A percentile compares a stretch with the other conserved stretches of the same genome.
Conservation (phyloP, 2,329 filamentous ascomycete species). For the Colletotrichum eremochloae region DNA sequence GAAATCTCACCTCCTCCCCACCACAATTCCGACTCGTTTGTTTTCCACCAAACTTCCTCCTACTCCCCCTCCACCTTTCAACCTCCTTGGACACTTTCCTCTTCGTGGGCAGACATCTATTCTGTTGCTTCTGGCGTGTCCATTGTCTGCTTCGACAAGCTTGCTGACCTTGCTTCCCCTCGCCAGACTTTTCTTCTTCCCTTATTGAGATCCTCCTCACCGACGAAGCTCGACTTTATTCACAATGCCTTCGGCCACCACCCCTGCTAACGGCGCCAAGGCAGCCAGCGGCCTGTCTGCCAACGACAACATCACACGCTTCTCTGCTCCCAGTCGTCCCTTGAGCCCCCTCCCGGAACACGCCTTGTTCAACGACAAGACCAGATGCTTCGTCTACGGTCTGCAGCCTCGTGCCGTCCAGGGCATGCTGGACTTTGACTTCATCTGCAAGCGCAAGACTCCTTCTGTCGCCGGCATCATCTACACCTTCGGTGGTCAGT, state of each 20-base stretch:
- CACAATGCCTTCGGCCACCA: slow-evolving; percentile 65
- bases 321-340: slow-evolving; percentile 91
- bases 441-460: slow-evolving; percentile 99
- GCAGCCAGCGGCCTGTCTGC: slow-evolving; percentile 72
- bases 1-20: slow-evolving; percentile 43
- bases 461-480: slow-evolving; percentile 99
- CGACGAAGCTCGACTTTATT: slow-evolving; percentile 43
- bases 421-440: slow-evolving; percentile 99
- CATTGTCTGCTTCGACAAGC: slow-evolving; percentile 42
- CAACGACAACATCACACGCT: slow-evolving; percentile 99
- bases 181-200: slow-evolving; percentile 42
- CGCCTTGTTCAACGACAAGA: slow-evolving; percentile 99
- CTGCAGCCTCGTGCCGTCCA: slow-evolving; percentile 95
- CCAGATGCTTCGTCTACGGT: slow-evolving; percentile 99
- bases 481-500: slow-evolving; percentile 99
- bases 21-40: slow-evolving; percentile 39
- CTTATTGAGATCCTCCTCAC: slow-evolving; percentile 37
- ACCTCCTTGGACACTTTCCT: slow-evolving; percentile 25
- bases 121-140: slow-evolving; percentile 34
- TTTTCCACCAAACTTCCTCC: slow-evolving; percentile 40
- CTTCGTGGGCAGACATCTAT: slow-evolving; percentile 36
- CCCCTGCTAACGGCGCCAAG: slow-evolving; percentile 59
- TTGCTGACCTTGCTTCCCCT: slow-evolving; percentile 42
- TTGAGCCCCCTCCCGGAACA: slow-evolving; percentile 89
- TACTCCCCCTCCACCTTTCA: slow-evolving; percentile 35